These are phyloP conservation scores for Fusarium acutatum DNA, from an alignment of 2,329 filamentous ascomycete genomes.

Conservation along the genomic window DNA sequence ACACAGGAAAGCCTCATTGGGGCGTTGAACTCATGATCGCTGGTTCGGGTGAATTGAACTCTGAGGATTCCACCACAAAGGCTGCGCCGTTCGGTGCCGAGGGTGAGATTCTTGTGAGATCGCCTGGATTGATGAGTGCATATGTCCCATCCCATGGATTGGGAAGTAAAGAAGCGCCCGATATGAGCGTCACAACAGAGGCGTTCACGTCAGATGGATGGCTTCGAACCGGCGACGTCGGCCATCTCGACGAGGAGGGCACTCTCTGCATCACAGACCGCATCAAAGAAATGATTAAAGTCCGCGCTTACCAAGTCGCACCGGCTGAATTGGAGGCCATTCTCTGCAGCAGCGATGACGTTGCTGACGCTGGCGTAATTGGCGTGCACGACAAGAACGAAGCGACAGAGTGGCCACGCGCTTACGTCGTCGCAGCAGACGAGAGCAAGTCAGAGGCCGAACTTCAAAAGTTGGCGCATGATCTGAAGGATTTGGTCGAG, in stretches of 20 bases:
- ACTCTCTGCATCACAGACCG: conserved; percentile 74
- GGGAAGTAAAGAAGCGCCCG: conserved; percentile 28
- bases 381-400: conserved; percentile 64
- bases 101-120: conserved; percentile 73
- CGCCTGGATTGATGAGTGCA: conserved; percentile 71
- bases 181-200: conserved; percentile 50
- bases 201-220: conserved; percentile 65
- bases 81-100: conserved; percentile 57
- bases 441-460: conserved; percentile 43
- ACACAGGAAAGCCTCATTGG: conserved; percentile 71
- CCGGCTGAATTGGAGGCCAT: conserved; percentile 59
- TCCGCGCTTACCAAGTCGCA: conserved; percentile 67
- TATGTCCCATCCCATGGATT: conserved; percentile 69
- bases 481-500: conserved; percentile 67
- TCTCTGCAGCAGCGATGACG: conserved; percentile 49
- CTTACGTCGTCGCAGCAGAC: conserved; percentile 63
- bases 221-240: conserved; percentile 77
- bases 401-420: conserved; percentile 70
- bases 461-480: conserved; percentile 56
- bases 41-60: conserved; percentile 52
- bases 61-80: conserved; percentile 41
- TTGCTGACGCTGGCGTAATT: conserved; percentile 74
- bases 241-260: conserved; percentile 62
- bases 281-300: conserved; percentile 74
- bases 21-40: conserved; percentile 73